phyloP scores from a whole-genome alignment of 208 protist genomes.

The Trichomonas gallinae region DNA sequence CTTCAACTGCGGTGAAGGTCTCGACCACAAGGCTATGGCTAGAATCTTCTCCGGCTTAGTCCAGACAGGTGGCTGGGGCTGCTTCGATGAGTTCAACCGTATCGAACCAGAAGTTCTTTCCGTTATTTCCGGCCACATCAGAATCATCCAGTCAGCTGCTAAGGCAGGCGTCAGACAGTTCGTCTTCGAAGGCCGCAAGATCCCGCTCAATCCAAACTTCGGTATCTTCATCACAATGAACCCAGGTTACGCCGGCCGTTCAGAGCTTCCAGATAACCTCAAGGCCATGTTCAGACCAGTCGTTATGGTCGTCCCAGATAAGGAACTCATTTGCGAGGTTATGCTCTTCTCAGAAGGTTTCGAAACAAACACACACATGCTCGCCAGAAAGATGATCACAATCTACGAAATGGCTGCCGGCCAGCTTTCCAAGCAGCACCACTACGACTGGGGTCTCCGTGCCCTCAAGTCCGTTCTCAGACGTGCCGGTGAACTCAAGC shows the following conservation, averaged over 20 bases:
- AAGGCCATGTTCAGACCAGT: conserved; percentile 95
- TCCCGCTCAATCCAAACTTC: conserved; percentile 63
- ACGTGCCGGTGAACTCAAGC: conserved; percentile 92
- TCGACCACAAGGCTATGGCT: conserved; percentile 93
- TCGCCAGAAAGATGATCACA: conserved; percentile 96
- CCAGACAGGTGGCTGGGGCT: conserved; percentile 88
- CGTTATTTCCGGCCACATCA: conserved; percentile 88
- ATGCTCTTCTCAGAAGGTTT: conserved; percentile 97
- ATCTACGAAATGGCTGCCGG: conserved; percentile 85
- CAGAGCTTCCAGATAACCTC: conserved; percentile 92
- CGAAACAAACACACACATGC: conserved; percentile 51
- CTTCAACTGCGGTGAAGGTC: conserved; percentile 93
- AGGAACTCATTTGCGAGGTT: conserved; percentile 92
- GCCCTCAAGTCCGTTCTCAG: conserved; percentile 93
- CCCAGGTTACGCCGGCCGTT: conserved; percentile 93
- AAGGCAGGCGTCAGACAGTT: conserved; percentile 61
- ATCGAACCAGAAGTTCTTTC: conserved; percentile 93
- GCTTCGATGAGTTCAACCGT: conserved; percentile 98
- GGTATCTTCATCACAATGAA: conserved; percentile 99
- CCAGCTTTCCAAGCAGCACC: conserved; percentile 93
- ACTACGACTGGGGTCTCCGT: conserved; percentile 95
- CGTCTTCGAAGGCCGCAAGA: conserved; percentile 57
- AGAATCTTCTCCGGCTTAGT: conserved; percentile 88
- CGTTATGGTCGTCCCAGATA: conserved; percentile 93
- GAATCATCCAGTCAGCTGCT: conserved; percentile 81